Conservation (phyloP, 768 basidiomycete genomes). For the Termitomyces sp. region DNA sequence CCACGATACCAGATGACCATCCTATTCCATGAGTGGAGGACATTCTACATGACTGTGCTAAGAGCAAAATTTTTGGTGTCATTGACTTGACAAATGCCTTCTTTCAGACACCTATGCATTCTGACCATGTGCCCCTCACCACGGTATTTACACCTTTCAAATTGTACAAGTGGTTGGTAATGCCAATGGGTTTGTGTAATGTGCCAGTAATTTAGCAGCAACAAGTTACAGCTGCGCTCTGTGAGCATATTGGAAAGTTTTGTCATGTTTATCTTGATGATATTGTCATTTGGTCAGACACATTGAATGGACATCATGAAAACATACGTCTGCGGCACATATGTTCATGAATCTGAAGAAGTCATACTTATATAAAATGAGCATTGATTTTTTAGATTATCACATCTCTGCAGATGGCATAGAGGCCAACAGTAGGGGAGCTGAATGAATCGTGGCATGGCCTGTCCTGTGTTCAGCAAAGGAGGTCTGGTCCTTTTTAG, state of each 20-base stretch:
- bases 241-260: conserved; percentile 9
- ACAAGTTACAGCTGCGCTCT: background rate
- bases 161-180: background rate
- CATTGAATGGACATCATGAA: conserved; percentile 11
- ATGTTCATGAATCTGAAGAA: background rate
- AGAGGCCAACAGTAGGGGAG: background rate
- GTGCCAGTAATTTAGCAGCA: background rate
- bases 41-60: background rate
- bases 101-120: background rate
- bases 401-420: background rate
- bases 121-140: background rate
- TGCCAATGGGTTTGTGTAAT: background rate
- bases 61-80: background rate
- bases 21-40: background rate
- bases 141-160: background rate
- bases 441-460: conserved; percentile 22
- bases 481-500: conserved; percentile 8
- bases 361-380: background rate
- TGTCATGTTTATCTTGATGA: conserved; percentile 22
- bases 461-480: conserved; percentile 12
- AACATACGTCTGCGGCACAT: conserved; percentile 1
- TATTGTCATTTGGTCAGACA: conserved; percentile 22
- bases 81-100: background rate
- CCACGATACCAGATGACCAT: background rate
- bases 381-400: background rate